Evolutionary conservation across 495 filamentous ascomycete species (phyloP), one percentile per base, ranked within the genome.

Genomic region (Entonaema liquescens): DNA sequence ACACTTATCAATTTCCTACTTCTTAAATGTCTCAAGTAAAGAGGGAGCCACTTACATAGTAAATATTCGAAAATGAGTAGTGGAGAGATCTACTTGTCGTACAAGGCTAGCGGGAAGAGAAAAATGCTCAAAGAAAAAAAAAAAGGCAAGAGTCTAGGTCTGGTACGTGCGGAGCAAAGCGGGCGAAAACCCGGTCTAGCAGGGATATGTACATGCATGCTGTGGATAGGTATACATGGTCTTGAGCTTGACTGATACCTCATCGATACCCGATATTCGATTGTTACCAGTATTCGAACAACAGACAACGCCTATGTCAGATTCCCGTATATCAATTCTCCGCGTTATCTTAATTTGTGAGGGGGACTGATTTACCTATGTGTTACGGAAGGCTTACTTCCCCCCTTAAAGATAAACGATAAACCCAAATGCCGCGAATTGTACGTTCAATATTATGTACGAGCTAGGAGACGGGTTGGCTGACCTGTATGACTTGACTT

Each of bases 151-250:
- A 66, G 60, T 56, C 68, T 57, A 67, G 28, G 59, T 40, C 66
- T 52, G 50, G 49, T 69, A 31, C 40, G 35, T 71, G 70, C 68
- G 72, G 71, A 74, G 75, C 71, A 69, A 67, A 62, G 67, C 63
- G 72, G 44, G 57, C 65, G 33, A 61, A 35, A 70, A 64, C 66
- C 42, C 21, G 62, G 42, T 44, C 60, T 76, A 72, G 71, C 67
- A 65, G 75, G 75, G 71, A 53, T 70, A 47, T 42, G 6, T 59
- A 59, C 35, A 59, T 59, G 56, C 19, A 40, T 62, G 15, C 59
- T 57, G 26, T 47, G 42, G 42, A 23, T 53, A 26, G 12, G 19
- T 50, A 35, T 56, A 56, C 49, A 53, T 47, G 35, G 44, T 40
- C 25, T 38, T 29, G 8, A 59, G 55, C 69, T 64, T 67, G 64